phyloP scores from a whole-genome alignment of 2,329 filamentous ascomycete genomes.

The Canariomyces notabilis region DNA sequence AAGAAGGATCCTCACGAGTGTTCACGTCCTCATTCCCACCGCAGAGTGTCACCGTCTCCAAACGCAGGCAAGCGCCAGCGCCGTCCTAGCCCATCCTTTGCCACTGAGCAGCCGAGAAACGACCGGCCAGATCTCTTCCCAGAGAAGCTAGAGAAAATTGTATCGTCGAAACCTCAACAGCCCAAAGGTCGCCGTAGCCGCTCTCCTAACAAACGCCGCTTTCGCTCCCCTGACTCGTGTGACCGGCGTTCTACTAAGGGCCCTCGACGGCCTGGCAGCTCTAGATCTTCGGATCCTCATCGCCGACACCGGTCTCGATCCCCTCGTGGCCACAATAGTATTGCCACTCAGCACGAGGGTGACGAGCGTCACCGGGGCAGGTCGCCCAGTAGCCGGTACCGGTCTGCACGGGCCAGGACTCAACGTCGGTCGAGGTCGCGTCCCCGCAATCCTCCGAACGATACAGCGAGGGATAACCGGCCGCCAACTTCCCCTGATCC shows the following conservation, averaged over 20 bases:
- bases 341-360: conserved; percentile 4
- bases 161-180: conserved; percentile 12
- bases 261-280: conserved; percentile 22
- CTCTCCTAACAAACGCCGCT: conserved; percentile 16
- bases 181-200: conserved; percentile 14
- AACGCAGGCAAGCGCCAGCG: conserved; percentile 27
- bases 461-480: conserved; percentile 18
- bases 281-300: conserved; percentile 19
- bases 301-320: conserved; percentile 28
- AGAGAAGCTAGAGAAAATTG: conserved; percentile 14
- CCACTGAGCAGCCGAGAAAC: conserved; percentile 22
- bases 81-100: conserved; percentile 26
- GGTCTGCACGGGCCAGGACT: conserved; percentile 17
- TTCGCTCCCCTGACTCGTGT: conserved; percentile 24
- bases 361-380: conserved; percentile 14
- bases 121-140: conserved; percentile 22
- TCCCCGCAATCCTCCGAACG: conserved; percentile 20
- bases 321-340: conserved; percentile 11
- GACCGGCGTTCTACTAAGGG: conserved; percentile 25
- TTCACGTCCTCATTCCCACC: conserved; percentile 12
- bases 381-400: conserved; percentile 22
- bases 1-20: conserved; percentile 14
- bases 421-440: conserved; percentile 24
- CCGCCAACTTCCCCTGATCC: conserved; percentile 19
- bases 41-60: conserved; percentile 25